Base-by-base conservation (phyloP, 2,329 filamentous ascomycete genomes). In the Xylariaceae sp. region DNA sequence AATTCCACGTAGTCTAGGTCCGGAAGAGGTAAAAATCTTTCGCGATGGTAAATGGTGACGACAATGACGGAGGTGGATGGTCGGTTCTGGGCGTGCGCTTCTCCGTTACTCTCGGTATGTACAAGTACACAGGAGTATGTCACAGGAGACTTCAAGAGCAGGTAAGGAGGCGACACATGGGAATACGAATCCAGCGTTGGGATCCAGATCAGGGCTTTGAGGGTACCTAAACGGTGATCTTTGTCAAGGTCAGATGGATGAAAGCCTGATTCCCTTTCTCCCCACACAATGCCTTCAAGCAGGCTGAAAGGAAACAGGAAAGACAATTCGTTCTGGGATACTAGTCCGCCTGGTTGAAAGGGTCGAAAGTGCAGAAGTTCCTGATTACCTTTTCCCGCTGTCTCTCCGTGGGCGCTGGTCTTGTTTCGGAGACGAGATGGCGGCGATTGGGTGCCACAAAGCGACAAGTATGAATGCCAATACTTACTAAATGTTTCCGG, bases 201-300 rank as follows among this genome's bases (percentile, higher is more conserved):
- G 55, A 30, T 15, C 47, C 49, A 51, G 4, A 37, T 50, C 55
- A 57, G 55, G 55, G 17, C 50, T 53, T 23, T 44, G 15, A 44
- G 23, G 45, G 10, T 6, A 45, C 41, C 41, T 45, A 45, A 41
- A 45, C 41, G 13, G n/a, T 39, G 54, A 17, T 51, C 55, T 51
- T 59, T 59, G 59, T 61, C 30, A 59, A 49, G 45, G 13, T 55
- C 15, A 47, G 51, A 18, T 55, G 18, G 30, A 30, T 30, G 35
- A 61, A 63, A 56, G 54, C 11, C 23, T 61, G 56, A 17, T 45
- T 45, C 30, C 37, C 17, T 56, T 35, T 51, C 9, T 10, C 49
- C 49, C 9, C 49, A 15, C 49, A 11, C 13, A n/a, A 11, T 30
- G 18, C 49, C 49, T 51, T 35, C 49, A 35, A 35, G 49, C 23